phyloP scores from a whole-genome alignment of 305 asterid genomes.

The Fraxinus nigra region DNA sequence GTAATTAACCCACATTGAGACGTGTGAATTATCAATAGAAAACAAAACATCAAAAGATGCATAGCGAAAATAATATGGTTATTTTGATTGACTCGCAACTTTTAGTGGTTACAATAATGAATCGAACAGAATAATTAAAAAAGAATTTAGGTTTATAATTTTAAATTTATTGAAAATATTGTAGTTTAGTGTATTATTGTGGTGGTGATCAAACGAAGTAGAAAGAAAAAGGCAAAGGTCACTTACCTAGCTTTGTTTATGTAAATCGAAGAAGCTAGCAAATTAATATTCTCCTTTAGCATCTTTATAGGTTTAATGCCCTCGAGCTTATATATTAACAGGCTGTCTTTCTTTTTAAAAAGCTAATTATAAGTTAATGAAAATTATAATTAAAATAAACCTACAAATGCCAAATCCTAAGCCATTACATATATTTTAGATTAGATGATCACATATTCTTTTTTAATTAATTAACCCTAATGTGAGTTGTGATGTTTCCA shows the following conservation, averaged over 20 bases:
- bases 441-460: background rate
- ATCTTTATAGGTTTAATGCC: constrained; percentile 9
- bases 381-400: background rate
- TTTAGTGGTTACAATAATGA: background rate
- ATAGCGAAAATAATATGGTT: background rate
- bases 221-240: constrained; percentile 6
- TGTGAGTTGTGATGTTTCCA: constrained; percentile 3
- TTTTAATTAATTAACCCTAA: background rate
- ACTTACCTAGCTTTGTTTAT: background rate
- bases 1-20: too few species aligned
- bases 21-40: background rate
- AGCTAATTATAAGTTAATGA: background rate
- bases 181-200: background rate
- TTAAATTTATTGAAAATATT: background rate
- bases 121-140: background rate
- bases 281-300: constrained; percentile 6
- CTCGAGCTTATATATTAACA: background rate
- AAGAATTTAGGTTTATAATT: background rate
- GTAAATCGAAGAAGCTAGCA: background rate
- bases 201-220: background rate
- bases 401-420: constrained; percentile 5
- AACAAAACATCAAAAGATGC: background rate
- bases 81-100: background rate
- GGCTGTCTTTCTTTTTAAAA: constrained; percentile 10
- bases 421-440: background rate